A percentile compares a stretch with the other conserved stretches of the same genome.
phyloP scores from a whole-genome alignment of 345 rosid species.

The Corchorus capsularis region DNA sequence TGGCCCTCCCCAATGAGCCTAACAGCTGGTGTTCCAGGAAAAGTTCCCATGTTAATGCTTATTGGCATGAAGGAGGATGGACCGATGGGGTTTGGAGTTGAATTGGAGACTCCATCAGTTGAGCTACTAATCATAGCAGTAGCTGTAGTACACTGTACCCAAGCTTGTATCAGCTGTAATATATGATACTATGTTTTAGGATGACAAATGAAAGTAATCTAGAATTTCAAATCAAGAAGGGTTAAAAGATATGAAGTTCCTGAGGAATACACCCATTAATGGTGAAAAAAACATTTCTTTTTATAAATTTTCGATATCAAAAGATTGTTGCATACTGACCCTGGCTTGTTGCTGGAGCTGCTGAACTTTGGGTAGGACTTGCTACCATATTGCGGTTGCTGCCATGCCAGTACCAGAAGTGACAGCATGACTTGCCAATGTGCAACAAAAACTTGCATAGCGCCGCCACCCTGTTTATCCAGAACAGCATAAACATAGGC shows the following conservation, averaged over 20 bases:
- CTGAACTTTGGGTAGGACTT: constrained; percentile 83
- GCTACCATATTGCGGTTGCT: constrained; percentile 80
- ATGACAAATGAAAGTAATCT: not conserved
- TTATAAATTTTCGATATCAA: constrained; percentile 7
- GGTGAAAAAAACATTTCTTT: too few relatives aligned
- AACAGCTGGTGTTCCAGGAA: constrained; percentile 99
- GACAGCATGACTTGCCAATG: constrained; percentile 96
- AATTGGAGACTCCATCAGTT: constrained; percentile 64
- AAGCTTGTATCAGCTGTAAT: constrained; percentile 84
- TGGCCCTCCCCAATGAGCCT: constrained; percentile 99
- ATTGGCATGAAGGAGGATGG: constrained; percentile 92
- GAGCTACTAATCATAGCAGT: constrained; percentile 95
- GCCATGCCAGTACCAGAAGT: constrained; percentile 90
- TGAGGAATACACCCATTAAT: too few relatives aligned
- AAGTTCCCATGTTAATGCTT: constrained; percentile 97
- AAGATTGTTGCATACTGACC: constrained; percentile 53
- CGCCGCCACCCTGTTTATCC: constrained; percentile 96
- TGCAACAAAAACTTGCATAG: constrained; percentile 98
- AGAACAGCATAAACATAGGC: constrained; percentile 98
- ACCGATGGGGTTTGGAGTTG: constrained; percentile 77
- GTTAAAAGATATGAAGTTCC: too few relatives aligned
- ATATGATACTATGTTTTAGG: constrained; percentile 16
- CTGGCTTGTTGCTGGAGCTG: constrained; percentile 74
- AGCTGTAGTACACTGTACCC: constrained; percentile 99
- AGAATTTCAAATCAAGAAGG: not conserved